phyloP scores from a whole-genome alignment of 1,139 yeast genomes.

The Hansenula anomala region DNA sequence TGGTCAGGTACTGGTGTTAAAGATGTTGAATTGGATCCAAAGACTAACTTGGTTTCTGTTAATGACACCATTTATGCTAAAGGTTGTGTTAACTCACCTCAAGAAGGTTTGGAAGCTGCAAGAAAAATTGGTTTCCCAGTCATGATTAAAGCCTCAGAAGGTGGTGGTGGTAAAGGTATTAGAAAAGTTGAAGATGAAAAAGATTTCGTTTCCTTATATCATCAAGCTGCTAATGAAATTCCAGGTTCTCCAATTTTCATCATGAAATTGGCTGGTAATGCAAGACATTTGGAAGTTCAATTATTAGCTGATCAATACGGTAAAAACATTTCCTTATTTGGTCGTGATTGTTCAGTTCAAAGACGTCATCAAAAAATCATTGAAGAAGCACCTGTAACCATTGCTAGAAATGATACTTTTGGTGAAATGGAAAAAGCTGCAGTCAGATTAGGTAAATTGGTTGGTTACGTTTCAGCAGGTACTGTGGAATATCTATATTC shows the following conservation, averaged over 20 bases:
- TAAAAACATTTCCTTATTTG: constrained; percentile 86
- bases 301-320: constrained; percentile 94
- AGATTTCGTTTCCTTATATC: constrained; percentile 64
- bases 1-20: constrained; percentile 99
- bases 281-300: constrained; percentile 94
- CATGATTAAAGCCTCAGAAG: constrained; percentile 96
- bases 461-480: constrained; percentile 98
- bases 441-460: constrained; percentile 90
- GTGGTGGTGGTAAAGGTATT: constrained; percentile 99
- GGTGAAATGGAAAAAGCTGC: constrained; percentile 94
- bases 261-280: constrained; percentile 92
- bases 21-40: constrained; percentile 61
- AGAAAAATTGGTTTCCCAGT: constrained; percentile 89
- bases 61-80: constrained; percentile 73
- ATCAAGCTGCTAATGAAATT: constrained; percentile 90
- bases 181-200: constrained; percentile 82
- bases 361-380: constrained; percentile 96
- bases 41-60: constrained; percentile 82
- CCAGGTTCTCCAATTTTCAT: constrained; percentile 96
- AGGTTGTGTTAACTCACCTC: constrained; percentile 85
- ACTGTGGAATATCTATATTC: constrained; percentile 96
- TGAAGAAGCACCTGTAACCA: constrained; percentile 95
- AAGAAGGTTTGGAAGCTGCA: constrained; percentile 84
- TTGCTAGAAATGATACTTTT: constrained; percentile 85
- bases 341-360: constrained; percentile 96